Base-by-base conservation (phyloP, 305 asterid genomes). In the Fraxinus albicans region DNA sequence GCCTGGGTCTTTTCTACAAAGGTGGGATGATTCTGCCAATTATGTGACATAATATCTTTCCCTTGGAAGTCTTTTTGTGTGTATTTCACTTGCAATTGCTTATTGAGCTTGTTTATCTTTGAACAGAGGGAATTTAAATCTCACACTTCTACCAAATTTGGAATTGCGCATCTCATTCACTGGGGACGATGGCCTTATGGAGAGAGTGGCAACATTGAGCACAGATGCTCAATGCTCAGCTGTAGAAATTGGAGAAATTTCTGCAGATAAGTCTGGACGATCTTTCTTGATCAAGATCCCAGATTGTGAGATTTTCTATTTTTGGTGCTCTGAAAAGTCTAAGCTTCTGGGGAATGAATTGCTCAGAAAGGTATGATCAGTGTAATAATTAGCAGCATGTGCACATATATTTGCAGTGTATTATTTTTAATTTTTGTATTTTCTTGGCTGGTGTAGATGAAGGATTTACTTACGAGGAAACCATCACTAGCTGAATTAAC, bases 291-390 rank as follows among this genome's bases (percentile, higher is more conserved):
- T 93, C 9, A 91, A 89, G 87, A 87, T 88, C 81, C 79, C 91
- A 21, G 92, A 84, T 76, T 80, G 81, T 63, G 83, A 76, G 53
- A 83, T 80, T 87, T 88, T 85, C 83, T 95, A 93, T 83, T 96
- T 91, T 83, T 96, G 99, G 94, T 94, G 98, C 89, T 92, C 94
- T 36, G 99, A 95, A 85, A 95, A 91, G 86, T 94, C 97, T 81
- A 89, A 84, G 89, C 91, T 92, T 40, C 84, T 91, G 63, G 99
- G 99, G 29, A 83, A 82, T 13, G 99, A 95, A 84, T 90, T 95
- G 89, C 92, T 92, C 8, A 87, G 87, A 81, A 95, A 96, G 98
- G 99, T 94, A 87, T 63, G 76, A 70, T 38, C 21, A 88, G 23
- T 15, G 76, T 34, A 77, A 73, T 81, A 42, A 74, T 80, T 50